Evolutionary conservation across 2,329 filamentous ascomycete genomes (phyloP), one percentile per base, ranked within the genome.

Genomic region (Aspergillus aculeatinus): DNA sequence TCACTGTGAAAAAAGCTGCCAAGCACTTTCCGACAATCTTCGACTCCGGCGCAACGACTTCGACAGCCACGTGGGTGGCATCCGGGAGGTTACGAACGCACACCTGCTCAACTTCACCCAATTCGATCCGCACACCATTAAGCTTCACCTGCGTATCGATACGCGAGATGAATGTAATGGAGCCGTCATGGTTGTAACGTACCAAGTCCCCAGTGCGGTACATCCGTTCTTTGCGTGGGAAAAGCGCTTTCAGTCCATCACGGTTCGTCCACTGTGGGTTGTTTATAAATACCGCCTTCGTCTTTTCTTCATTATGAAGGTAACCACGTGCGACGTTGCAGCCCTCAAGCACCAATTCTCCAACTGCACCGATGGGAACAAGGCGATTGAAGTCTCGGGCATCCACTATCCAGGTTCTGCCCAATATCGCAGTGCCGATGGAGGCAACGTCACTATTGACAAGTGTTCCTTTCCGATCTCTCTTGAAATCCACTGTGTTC

Each of bases 331-430:
- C 79, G 12, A 83, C 71, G 21, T 76, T 77, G 27, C 77, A 77
- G 3, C 81, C 79, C 64, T 81, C 79, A 1, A 83, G 60, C 0
- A 81, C 65, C 55, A 83, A 62, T 63, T 83, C 81, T 14, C 81
- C 81, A 9, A 80, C 71, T 19, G 74, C 74, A 7, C 81, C 81
- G 4, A 81, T 66, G 0, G 80, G 76, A 1, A 78, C 68, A 19
- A 80, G 70, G 1, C 71, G 68, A 51, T 77, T 68, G 54, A 70
- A 65, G 39, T 77, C 74, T 10, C 69, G 65, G 9, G 72, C 70
- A 60, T 79, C 76, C 10, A 77, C 76, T 52, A 79, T 70, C 77
- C 74, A 79, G 33, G 72, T 63, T 59, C 74, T 63, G 56, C 73
- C 71, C 33, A 72, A 71, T 7, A 72, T 51, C 5, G 72, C 65